Base-by-base conservation (phyloP, 73 alveolate species). In the Paramecium biaurelia region DNA sequence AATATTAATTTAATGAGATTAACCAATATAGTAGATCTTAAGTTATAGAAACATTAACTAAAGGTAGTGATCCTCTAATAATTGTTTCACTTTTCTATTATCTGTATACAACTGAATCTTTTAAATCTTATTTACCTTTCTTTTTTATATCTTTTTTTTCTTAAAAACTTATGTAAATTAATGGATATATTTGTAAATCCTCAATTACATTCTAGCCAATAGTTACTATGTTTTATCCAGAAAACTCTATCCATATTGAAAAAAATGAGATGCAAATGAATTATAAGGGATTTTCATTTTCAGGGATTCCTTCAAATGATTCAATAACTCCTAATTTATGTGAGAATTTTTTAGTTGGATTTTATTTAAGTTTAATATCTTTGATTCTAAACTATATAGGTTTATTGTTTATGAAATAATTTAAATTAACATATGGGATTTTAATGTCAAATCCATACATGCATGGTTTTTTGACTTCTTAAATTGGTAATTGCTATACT, bases 221-320 rank as follows among this genome's bases (percentile, higher is more conserved):
- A 8, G 58, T 32, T 6, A 72, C 58, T 14, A 72, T 35, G 20
- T 35, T 38, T 15, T 72, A 32, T 72, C 86, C 86, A 12, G 38
- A 72, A 72, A 72, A 72, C n/a, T 72, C 86, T 15, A 72, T 37
- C 86, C 86, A 72, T 35, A 72, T 72, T 14, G 86, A 72, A 21
- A 15, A 38, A 35, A 72, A 72, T 0, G 86, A 34, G 14, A 72
- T 72, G 20, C 86, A 72, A 72, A 32, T 35, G 63, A 72, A 72
- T 72, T 32, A n/a, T 21, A 72, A 15, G 4, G 58, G 86, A 34
- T 32, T 10, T 38, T 72, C 86, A 30, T 72, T 9, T 35, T 12
- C 9, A 15, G 86, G 86, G 14, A 35, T 32, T 23, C 58, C 58
- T 38, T 32, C 59, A 72, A 35, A 38, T 0, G 86, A 26, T 35